Base-by-base conservation (phyloP, 257 asterid genomes). In the Plantago elongata region DNA sequence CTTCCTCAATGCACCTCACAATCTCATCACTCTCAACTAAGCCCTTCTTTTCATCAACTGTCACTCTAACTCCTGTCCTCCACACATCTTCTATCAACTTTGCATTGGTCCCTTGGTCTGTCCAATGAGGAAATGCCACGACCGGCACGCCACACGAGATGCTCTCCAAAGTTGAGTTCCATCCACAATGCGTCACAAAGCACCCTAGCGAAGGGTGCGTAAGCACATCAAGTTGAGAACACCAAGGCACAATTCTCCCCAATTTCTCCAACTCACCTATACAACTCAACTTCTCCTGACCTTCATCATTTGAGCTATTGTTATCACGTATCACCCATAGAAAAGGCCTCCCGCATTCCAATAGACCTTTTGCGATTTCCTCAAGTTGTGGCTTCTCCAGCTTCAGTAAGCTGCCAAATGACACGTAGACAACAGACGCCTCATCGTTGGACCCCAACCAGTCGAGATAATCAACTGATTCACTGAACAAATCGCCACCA, bases 81-180 rank as follows among this genome's bases (percentile, higher is more conserved):
- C 94, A 85, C 48, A 70, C 82, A 13, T 85, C 87, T 29, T 78
- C 80, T 0, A 82, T 65, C 76, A 82, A 30, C 81, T 82, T 85
- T 0, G 84, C 83, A 44, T 80, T 85, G 0, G 87, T 80, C 67
- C 69, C 75, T 13, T 85, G 94, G 52, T 85, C 94, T 0, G 81
- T 62, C 78, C 84, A 75, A 0, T 65, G 69, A 0, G 94, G 89
- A 34, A 72, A 78, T 0, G 85, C 89, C 67, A 85, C 82, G 10
- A 78, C 54, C 0, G 84, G 85, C 0, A 80, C 77, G 0, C 87
- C 85, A 9, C 81, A 73, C 0, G 74, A 51, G 0, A 76, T 3
- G 59, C 87, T 83, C 62, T 85, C 94, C 3, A 85, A 42, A 3
- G 83, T 80, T 48, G 94, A 85, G 65, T 83, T 85, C 89, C 87